Conservation (phyloP, 495 filamentous ascomycete species). For the Xylaria venustula region DNA sequence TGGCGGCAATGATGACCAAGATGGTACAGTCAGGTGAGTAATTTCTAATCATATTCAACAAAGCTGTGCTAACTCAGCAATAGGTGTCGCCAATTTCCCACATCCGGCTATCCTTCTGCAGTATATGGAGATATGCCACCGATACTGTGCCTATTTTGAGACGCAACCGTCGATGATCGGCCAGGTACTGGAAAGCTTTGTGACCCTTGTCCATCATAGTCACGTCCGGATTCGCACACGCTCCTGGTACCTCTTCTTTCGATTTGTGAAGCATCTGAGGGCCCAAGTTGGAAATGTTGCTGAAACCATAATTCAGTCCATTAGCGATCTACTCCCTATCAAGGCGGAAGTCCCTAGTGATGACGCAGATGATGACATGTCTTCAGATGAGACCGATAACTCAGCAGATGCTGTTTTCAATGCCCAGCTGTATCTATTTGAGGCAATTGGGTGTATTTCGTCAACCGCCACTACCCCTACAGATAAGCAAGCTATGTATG, state of each 20-base stretch:
- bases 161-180: slow-evolving; percentile 73
- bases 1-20: slow-evolving; percentile 86
- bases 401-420: slow-evolving; percentile 85
- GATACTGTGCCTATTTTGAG: slow-evolving; percentile 92
- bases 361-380: slow-evolving; percentile 84
- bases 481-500: slow-evolving; percentile 81
- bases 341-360: slow-evolving; percentile 80
- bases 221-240: slow-evolving; percentile 80
- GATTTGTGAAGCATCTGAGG: slow-evolving; percentile 86
- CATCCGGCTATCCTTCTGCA: slow-evolving; percentile 92
- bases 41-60: not conserved
- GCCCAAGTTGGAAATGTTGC: slow-evolving; percentile 82
- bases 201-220: slow-evolving; percentile 81
- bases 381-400: slow-evolving; percentile 84
- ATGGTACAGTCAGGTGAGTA: slow-evolving; percentile 87
- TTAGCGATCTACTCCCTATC: slow-evolving; percentile 84
- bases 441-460: slow-evolving; percentile 87
- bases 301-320: slow-evolving; percentile 83
- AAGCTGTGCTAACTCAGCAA: slow-evolving; percentile 9
- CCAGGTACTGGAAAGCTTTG: slow-evolving; percentile 86
- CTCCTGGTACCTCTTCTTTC: slow-evolving; percentile 95
- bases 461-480: slow-evolving; percentile 70
- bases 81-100: slow-evolving; percentile 77
- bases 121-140: slow-evolving; percentile 97
- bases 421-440: slow-evolving; percentile 89